Conservation (phyloP, 208 protist species). For the Tritrichomonas foetus region DNA sequence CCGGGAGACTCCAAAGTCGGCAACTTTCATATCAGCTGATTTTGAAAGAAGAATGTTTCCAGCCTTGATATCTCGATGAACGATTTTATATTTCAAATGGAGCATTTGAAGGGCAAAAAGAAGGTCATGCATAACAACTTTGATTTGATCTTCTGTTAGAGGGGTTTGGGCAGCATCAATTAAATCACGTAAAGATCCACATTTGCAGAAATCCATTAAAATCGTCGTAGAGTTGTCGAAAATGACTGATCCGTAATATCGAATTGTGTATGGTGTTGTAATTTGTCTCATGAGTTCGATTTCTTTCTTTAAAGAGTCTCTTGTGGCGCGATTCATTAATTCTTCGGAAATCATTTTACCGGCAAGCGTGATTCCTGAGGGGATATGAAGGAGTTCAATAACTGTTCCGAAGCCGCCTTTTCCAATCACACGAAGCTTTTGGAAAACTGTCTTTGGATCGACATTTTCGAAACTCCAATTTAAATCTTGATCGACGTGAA, state of each 20-base stretch:
- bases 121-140: neutral
- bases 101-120: neutral
- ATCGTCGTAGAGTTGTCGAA: neutral
- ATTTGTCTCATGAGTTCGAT: neutral
- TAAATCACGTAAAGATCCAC: slow-evolving; percentile 3
- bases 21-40: slow-evolving; percentile 43
- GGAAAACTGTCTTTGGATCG: neutral
- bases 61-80: slow-evolving; percentile 82
- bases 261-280: neutral
- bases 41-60: slow-evolving; percentile 43
- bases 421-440: neutral
- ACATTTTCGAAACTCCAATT: neutral
- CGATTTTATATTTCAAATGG: slow-evolving; percentile 46
- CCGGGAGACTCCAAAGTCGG: slow-evolving; percentile 54
- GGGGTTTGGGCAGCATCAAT: neutral
- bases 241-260: neutral
- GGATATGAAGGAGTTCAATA: neutral
- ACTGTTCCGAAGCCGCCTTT: neutral
- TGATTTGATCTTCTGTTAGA: neutral
- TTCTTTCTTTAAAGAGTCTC: neutral
- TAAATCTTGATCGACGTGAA: neutral
- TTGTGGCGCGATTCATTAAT: neutral
- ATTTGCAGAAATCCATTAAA: neutral
- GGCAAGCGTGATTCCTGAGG: neutral
- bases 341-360: neutral